Conservation (phyloP, 768 basidiomycete species). For the Lepiota venenata region DNA sequence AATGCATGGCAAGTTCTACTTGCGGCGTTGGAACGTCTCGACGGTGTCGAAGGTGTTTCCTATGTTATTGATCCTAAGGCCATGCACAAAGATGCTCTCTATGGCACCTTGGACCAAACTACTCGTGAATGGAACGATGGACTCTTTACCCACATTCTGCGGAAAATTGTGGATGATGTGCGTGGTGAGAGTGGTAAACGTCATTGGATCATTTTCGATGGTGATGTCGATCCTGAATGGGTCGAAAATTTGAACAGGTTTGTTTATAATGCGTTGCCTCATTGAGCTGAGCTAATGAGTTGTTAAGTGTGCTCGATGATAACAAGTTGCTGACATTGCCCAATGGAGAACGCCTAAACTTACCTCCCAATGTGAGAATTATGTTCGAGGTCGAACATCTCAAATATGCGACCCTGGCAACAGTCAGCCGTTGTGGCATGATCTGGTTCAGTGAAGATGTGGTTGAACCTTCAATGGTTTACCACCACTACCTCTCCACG, state of each 20-base stretch:
- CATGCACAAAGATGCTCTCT: constrained; percentile 97
- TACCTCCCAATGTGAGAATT: constrained; percentile 95
- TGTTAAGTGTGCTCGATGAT: constrained; percentile 88
- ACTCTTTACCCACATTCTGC: constrained; percentile 93
- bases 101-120: constrained; percentile 94
- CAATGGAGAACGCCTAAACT: constrained; percentile 95
- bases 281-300: constrained; percentile 12
- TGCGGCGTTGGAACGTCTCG: constrained; percentile 84
- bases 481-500: constrained; percentile 80
- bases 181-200: constrained; percentile 95
- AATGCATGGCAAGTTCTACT: constrained; percentile 96
- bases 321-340: constrained; percentile 97
- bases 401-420: constrained; percentile 94
- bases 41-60: constrained; percentile 87
- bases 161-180: constrained; percentile 98
- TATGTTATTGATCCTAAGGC: constrained; percentile 99
- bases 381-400: constrained; percentile 99
- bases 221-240: constrained; percentile 99
- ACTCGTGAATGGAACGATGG: constrained; percentile 99
- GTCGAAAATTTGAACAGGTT: constrained; percentile 99
- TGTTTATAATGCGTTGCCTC: constrained; percentile 18
- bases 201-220: constrained; percentile 99
- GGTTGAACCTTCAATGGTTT: constrained; percentile 89
- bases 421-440: constrained; percentile 99
- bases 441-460: constrained; percentile 99